phyloP scores from a whole-genome alignment of 768 basidiomycete species.

The Suillus sp. region DNA sequence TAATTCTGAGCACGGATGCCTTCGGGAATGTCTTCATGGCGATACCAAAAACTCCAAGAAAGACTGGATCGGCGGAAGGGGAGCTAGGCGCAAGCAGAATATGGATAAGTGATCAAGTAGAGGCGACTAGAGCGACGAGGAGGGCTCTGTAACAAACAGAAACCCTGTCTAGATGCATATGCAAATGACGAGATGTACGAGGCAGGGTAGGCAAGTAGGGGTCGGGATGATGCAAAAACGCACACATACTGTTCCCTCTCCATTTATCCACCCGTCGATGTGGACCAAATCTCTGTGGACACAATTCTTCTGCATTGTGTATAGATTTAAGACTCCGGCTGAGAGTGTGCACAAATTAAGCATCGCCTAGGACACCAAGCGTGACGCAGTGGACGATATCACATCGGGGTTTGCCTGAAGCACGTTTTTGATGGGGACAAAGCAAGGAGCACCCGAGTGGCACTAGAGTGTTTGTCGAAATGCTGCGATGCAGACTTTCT shows the following conservation, averaged over 20 bases:
- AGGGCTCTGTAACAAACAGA: not conserved
- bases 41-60: not conserved
- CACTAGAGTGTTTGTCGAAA: not conserved
- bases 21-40: not conserved
- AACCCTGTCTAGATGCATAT: not conserved
- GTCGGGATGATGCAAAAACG: not conserved
- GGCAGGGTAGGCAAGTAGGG: too few relatives aligned
- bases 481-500: not conserved
- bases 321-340: not conserved
- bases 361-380: not conserved
- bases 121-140: not conserved
- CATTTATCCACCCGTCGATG: not conserved
- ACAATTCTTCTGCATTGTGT: conserved; percentile 3
- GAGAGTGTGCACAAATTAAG: not conserved
- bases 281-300: not conserved
- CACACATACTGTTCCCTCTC: not conserved
- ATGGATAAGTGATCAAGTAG: not conserved
- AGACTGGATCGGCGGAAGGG: not conserved
- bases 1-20: not conserved
- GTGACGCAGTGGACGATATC: not conserved
- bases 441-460: not conserved
- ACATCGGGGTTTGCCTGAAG: conserved; percentile 5
- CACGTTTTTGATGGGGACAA: conserved; percentile 8
- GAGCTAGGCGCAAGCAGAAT: not conserved
- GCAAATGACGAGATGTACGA: not conserved